Conservation (phyloP, 352 stramenopile species). For the Thalassiosira ordinaria region DNA sequence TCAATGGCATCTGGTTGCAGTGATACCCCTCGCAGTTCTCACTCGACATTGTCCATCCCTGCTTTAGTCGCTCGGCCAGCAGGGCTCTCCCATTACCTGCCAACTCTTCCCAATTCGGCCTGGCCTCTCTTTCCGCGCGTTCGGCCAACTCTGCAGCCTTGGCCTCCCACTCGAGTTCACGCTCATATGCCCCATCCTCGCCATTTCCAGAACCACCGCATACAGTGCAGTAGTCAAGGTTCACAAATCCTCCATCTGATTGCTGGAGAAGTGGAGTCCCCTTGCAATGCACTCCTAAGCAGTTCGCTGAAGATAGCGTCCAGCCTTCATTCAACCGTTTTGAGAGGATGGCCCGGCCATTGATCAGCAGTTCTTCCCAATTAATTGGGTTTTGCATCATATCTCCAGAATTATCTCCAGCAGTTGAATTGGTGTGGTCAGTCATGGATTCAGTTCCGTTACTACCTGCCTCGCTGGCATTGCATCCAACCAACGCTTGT, state of each 20-base stretch:
- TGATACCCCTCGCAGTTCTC: conserved; percentile 31
- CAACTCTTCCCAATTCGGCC: conserved; percentile 28
- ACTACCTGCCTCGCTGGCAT: background rate
- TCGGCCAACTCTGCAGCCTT: conserved; percentile 7
- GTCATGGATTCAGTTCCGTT: conserved; percentile 10
- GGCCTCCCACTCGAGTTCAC: background rate
- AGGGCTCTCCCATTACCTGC: conserved; percentile 20
- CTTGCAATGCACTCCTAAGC: conserved; percentile 28
- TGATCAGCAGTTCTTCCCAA: conserved; percentile 27
- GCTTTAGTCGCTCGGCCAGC: conserved; percentile 25
- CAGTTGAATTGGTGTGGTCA: background rate
- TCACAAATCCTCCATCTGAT: background rate
- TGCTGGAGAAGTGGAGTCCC: conserved; percentile 19
- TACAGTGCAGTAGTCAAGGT: conserved; percentile 22
- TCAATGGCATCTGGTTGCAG: conserved; percentile 38
- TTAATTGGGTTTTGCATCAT: background rate
- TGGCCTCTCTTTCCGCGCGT: background rate
- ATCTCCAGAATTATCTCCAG: background rate
- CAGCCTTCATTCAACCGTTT: conserved; percentile 35
- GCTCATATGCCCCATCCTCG: conserved; percentile 10
- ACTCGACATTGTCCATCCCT: conserved; percentile 31
- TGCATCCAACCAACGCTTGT: background rate
- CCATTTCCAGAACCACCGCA: conserved; percentile 25
- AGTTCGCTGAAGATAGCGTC: conserved; percentile 26
- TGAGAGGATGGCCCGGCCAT: conserved; percentile 17